Evolutionary conservation across 2,329 filamentous ascomycete species (phyloP), one percentile per base, ranked within the genome.

Genomic region (Alternaria atra): DNA sequence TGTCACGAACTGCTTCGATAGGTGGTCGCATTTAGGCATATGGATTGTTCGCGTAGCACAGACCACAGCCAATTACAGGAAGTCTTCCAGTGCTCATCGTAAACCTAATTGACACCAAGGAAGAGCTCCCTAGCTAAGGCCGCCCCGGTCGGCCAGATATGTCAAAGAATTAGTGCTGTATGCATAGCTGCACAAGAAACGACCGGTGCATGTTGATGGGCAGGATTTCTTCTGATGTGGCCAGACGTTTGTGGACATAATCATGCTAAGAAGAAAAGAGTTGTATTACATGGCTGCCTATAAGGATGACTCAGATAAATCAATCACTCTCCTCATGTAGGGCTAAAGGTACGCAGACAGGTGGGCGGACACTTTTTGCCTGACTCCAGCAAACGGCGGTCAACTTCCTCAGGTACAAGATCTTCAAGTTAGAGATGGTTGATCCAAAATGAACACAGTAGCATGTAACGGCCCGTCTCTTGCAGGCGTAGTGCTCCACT

Each of bases 371-470:
- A 47, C 6, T 15, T 13, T 47, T 47, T 1, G 43, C 43, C 43
- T 47, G 15, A 47, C 43, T 47, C 43, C 15, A 47, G 43, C 15
- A 47, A 47, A 47, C 7, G 27, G 27, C 27, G 27, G 43, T 32
- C 15, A 47, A 5, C 43, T 32, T 47, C 43, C 43, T 32, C 15
- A 32, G 15, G 12, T 47, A 47, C 43, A 47, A 47, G 25, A 47
- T 47, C 43, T 47, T 47, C 15, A 30, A 47, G 43, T 47, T 32
- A 15, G 43, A 47, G 43, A 47, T 47, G 27, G 43, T 15, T 47
- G 5, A 15, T 15, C 43, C 15, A 47, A 47, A 47, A 8, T 32
- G 43, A 8, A 47, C 25, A 8, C 7, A 6, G 43, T 47, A 6
- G 43, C 10, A 47, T 47, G 6, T 1, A 47, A 47, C 7, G 12